Base-by-base conservation (phyloP, 2,329 filamentous ascomycete genomes). In the Ceratocystis ficicola region DNA sequence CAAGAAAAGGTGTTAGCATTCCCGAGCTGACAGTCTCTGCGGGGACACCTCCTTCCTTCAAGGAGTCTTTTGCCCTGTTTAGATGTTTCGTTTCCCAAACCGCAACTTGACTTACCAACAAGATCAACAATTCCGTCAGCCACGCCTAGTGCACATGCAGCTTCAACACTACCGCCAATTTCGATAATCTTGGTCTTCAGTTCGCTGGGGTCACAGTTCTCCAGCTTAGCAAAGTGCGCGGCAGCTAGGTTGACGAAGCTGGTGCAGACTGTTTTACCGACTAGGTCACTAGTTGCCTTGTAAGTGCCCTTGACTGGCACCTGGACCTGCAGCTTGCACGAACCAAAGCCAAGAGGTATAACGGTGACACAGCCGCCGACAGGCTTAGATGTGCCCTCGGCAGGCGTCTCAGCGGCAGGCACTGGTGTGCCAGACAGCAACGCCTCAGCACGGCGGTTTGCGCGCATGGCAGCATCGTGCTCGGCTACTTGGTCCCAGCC, bases 101-200 rank as follows among this genome's bases (percentile, higher is more conserved):
- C 22, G n/a, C 5, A 17, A n/a, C 1, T 41, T 10, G 3, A 83
- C 88, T 74, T 77, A 94, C 90, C 91, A 73, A 99, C 94, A 67
- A 99, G 85, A 78, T 99, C 94, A 60, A 99, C 91, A 74, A 99
- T 96, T 63, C 93, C 94, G 74, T 97, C 93, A 55, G 94, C 94
- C 32, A 97, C 92, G 64, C 94, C 94, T 65, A 99, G 80, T 22
- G 94, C 93, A 74, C 94, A 99, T 48, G 94, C 93, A 63, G 94
- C 93, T 78, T 99, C 94, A 44, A 99, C 94, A 80, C 93, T 97
- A 17, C 94, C 94, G 70, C 93, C 94, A 68, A 97, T 83, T 76
- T 94, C 95, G 72, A 96, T 90, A 72, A 99, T 91, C 73, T 90
- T 91, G 8, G 94, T 97, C 72, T 81, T 84, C 22, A 72, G 69